Base-by-base conservation (phyloP, 345 rosid genomes). In the Conringia planisiliqua region DNA sequence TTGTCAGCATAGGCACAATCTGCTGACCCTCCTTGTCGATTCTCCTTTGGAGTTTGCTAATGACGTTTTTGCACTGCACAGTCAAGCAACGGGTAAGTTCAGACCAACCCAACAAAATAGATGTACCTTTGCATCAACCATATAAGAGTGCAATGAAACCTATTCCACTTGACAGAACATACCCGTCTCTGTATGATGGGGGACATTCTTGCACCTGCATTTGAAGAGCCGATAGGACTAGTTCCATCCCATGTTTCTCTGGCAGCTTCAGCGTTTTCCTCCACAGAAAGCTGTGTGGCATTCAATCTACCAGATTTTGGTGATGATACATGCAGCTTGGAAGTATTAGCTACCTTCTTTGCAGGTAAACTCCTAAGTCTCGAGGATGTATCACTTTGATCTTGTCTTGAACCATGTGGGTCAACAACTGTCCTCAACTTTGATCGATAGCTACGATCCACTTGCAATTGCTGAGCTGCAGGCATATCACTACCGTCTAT, bases 11-110 rank as follows among this genome's bases (percentile, higher is more conserved):
- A 44, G 99, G 99, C 59, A 92, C 91, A 78, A 96, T 91, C 62
- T 90, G 93, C 76, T 86, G 93, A 57, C 99, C 99, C 84, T 96
- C 98, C 82, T 92, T 96, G 54, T 83, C 92, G 20, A 96, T 83
- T 80, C 91, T 89, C 78, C 91, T 87, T 73, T 89, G 97, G 57
- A 96, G 89, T 89, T 96, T 96, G 90, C 86, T 83, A 22, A 89
- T 72, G 50, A 89, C 99, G 76, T 82, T 90, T 83, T 92, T 96
- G 83, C 94, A 92, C 99, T 96, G 88, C 78, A 75, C 30, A 79
- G 56, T 47, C 18, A 32, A 71, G 50, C 43, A 59, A 5, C 12
- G 3, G 13, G 47, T 18, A 11, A 44, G 44, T 66, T 38, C 65
- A 62, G 26, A 57, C 24, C 35, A 68, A 57, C 26, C 38, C 48